Base-by-base conservation (phyloP, 352 stramenopile genomes). In the Phytopythium aichiense region DNA sequence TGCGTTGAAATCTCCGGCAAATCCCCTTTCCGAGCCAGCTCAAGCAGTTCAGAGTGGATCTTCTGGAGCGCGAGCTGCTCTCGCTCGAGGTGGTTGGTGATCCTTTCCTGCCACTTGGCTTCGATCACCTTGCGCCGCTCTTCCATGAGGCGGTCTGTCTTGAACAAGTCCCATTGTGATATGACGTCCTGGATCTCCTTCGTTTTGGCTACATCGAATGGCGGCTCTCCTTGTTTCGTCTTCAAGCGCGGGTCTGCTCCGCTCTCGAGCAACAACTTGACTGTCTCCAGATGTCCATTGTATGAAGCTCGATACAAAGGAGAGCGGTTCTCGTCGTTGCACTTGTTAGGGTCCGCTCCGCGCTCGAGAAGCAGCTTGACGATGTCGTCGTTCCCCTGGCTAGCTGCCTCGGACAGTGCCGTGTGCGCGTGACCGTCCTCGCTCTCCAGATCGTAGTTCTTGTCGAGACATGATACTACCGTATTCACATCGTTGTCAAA, bases 371-470 rank as follows among this genome's bases (percentile, higher is more conserved):
- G 56, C 20, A 89, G 79, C 23, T 59, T 60, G 7, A 95, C 73
- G 16, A 96, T 68, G 2, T 81, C 72, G 8, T 72, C 69, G 57
- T 97, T 79, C 2, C 88, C 89, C 61, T 97, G 89, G n/a, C 77
- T 89, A 0, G 87, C 81, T 3, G 90, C 91, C 68, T 97, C 91
- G 0, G 84, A 94, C 0, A 97, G 66, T 9, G 88, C 77, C 9
- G 90, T 96, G 65, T 97, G 89, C 7, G 82, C 73, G 45, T 95
- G 87, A 18, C 85, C 89, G 51, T 97, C 90, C 40, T 87, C 71
- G 22, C 77, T 92, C 38, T 97, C 90, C 13, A 97, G 61, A 50
- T 96, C 84, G 61, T 92, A 97, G 43, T 91, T 94, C 57, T 96
- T 91, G 46, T 93, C 87, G 6, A 97, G 53, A 50, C 69, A 82